Percentiles rank a stretch among this genome's conserved stretches.
These are phyloP conservation scores for Leccinum olivaceopallidum DNA, from an alignment of 768 basidiomycete genomes.

Conservation along the genomic window DNA sequence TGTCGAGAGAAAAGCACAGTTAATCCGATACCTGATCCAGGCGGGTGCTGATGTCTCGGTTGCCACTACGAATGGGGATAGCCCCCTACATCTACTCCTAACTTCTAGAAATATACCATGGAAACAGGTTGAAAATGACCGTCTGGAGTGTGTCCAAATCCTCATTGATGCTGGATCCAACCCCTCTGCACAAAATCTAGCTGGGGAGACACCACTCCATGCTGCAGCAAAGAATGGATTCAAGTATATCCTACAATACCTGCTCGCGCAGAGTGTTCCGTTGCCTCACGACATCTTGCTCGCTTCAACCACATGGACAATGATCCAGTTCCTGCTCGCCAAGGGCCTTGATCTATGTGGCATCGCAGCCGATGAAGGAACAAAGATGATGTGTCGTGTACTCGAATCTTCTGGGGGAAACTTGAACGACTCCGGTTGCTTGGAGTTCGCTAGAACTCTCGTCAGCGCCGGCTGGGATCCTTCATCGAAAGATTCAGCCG, in stretches of 20 bases:
- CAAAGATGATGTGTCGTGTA: not conserved
- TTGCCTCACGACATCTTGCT: constrained; percentile 1
- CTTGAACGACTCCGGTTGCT: too few species aligned
- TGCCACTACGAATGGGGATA: not conserved
- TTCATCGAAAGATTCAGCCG: not conserved
- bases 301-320: not conserved
- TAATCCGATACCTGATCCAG: not conserved
- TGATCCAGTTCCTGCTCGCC: not conserved
- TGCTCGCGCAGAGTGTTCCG: not conserved
- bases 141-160: not conserved
- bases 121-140: too few species aligned
- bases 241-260: not conserved
- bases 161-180: constrained; percentile 7
- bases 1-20: not conserved
- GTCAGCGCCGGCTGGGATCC: constrained; percentile 1
- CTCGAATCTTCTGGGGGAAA: not conserved
- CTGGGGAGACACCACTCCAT: not conserved
- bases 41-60: not conserved
- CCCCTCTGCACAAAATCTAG: not conserved
- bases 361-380: not conserved
- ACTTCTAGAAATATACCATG: too few species aligned
- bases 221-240: not conserved
- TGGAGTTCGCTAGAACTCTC: not conserved
- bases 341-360: not conserved
- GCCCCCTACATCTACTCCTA: not conserved